Conservation (phyloP, 129 eudicot species). For the Apium graveolens region DNA sequence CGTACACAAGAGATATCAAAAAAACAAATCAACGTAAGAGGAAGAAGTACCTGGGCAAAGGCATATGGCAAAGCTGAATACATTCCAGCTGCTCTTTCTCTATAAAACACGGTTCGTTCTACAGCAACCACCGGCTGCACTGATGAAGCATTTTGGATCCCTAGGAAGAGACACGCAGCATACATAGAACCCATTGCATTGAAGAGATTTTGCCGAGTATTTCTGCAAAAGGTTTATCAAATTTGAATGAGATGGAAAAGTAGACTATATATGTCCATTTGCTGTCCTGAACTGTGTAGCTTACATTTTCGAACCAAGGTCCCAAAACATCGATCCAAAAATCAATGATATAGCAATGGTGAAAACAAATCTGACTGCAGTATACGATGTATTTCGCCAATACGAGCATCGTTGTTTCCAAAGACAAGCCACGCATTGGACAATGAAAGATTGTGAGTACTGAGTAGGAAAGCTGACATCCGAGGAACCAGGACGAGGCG, state of each 20-base stretch:
- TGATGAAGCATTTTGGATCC: slow-evolving; percentile 1
- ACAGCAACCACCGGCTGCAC: slow-evolving; percentile 6
- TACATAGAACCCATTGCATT: slow-evolving; percentile 10
- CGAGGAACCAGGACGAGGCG: slow-evolving; percentile 5
- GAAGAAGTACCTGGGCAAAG: slow-evolving; percentile 18
- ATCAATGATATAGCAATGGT: not conserved
- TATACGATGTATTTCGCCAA: slow-evolving; percentile 6
- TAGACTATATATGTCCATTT: not conserved
- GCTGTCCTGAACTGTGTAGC: not conserved
- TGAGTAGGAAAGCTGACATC: slow-evolving; percentile 7
- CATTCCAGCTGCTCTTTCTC: slow-evolving; percentile 8
- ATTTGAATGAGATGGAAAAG: not conserved
- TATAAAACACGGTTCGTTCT: slow-evolving; percentile 1
- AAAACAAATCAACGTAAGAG: not conserved
- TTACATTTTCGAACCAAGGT: slow-evolving; percentile 4
- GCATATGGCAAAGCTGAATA: slow-evolving; percentile 27
- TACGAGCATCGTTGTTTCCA: slow-evolving; percentile 7
- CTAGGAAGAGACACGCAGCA: not conserved
- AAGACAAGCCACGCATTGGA: slow-evolving; percentile 3
- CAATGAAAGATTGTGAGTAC: slow-evolving; percentile 4
- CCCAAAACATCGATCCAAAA: slow-evolving; percentile 3
- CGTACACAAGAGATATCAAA: not conserved
- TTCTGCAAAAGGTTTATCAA: not conserved
- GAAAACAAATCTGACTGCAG: not conserved
- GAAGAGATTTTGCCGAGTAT: not conserved